Base-by-base conservation (phyloP, 352 stramenopile species). In the Globisporangium ultimum region DNA sequence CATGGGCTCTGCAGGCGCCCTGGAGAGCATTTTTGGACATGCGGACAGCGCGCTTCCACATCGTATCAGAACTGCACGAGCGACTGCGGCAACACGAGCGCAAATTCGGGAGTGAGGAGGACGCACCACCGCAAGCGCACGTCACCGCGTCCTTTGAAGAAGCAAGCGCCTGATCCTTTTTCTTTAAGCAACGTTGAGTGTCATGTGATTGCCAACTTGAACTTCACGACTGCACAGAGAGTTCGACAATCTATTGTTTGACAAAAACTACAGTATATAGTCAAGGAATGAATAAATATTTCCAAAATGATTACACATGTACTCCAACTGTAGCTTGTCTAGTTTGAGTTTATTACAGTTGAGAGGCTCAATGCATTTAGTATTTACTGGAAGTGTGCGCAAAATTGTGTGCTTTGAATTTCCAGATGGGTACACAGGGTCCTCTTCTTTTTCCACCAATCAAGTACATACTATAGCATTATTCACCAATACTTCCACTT, bases 161-260 rank as follows among this genome's bases (percentile, higher is more conserved):
- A 28, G 48, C 28, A 14, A 20, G 24, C 43, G 14, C 3, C 3
- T 54, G 24, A 2, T 17, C 22, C 24, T 22, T 22, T 42, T 13
- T 45, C 20, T 15, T 54, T 54, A 14, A 13, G 11, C 10, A 43
- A 17, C 38, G 38, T 10, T 54, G 48, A 12, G 48, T 54, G 48
- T 54, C 48, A 45, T 38, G 48, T 54, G 48, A 54, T 54, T 54
- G 48, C 38, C 48, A 54, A 54, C 22, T 54, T 54, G 22, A 54
- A 54, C 28, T 45, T 54, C 38, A 13, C 38, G 10, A 43, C 2
- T 43, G 14, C 38, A 12, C 36, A 41, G 36, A 22, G 12, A n/a
- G n/a, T n/a, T 45, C 12, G 7, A 43, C 36, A 28, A 18, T 43
- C 24, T 12, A 5, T 13, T 32, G 5, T 13, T 36, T 45, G 28